These are phyloP conservation scores for Colletotrichum sp. DNA, from an alignment of 2,329 filamentous ascomycete genomes.

Conservation along the genomic window DNA sequence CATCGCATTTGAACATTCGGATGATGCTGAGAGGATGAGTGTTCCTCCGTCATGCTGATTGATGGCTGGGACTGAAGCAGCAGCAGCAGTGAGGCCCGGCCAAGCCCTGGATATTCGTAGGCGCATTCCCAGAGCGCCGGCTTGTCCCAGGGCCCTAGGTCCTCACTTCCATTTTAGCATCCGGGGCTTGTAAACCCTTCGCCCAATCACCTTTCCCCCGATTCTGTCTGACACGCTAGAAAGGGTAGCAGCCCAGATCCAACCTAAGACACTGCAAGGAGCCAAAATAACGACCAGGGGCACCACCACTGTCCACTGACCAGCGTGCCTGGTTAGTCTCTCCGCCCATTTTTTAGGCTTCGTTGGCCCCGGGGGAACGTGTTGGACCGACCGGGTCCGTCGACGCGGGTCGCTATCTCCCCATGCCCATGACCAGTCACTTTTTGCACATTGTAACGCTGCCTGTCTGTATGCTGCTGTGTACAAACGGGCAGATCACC, in stretches of 20 bases:
- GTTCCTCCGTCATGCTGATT: background rate
- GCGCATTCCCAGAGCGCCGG: background rate
- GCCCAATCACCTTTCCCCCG: slow-evolving; percentile 6
- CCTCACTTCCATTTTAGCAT: background rate
- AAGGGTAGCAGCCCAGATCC: slow-evolving; percentile 1
- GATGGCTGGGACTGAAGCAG: background rate
- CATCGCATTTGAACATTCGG: background rate
- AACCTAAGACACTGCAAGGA: background rate
- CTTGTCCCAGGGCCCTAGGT: background rate
- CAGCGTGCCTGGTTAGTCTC: background rate
- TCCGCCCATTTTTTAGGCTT: slow-evolving; percentile 18
- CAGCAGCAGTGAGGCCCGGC: background rate
- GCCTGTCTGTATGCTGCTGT: background rate
- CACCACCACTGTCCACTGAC: background rate
- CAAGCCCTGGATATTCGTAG: background rate
- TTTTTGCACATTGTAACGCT: background rate
- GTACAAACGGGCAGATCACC: background rate
- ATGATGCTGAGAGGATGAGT: background rate
- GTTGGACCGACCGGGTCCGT: slow-evolving; percentile 18
- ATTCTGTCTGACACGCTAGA: background rate
- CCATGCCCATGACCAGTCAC: background rate
- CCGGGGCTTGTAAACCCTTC: background rate
- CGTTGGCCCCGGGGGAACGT: slow-evolving; percentile 10
- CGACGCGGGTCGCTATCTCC: slow-evolving; percentile 2
- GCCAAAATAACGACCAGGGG: slow-evolving; percentile 4